Evolutionary conservation across 2,329 filamentous ascomycete genomes (phyloP), one percentile per base, ranked within the genome.

Genomic region (Bipolaris gigantea): DNA sequence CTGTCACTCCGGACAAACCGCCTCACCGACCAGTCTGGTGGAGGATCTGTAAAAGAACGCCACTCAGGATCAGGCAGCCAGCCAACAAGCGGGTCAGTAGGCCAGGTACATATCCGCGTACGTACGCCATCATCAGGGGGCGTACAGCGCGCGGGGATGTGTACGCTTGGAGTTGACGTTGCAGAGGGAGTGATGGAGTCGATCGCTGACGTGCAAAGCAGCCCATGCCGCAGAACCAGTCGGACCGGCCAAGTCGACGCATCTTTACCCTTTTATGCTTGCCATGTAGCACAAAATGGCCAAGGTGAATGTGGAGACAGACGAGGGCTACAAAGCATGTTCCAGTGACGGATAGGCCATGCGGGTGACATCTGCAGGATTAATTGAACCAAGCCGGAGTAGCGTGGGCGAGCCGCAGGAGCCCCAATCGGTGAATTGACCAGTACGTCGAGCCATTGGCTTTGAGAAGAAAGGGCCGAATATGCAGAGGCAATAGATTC

Each of bases 311-410:
- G 61, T 57, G 65, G 64, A 55, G 60, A 59, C 56, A 55, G 58
- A 49, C 57, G 55, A 64, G 39, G 53, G 54, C 62, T 65, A 60
- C 55, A 57, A 66, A 65, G 65, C 64, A 62, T 60, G 64, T 62
- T 52, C 68, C 65, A 70, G 68, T 72, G 67, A 70, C 56, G 62
- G 57, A 59, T 52, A 60, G 50, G 53, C 49, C 53, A 72, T 73
- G 72, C 72, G 67, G 67, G 72, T 74, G 70, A 69, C 70, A 65
- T 65, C 67, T 73, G 71, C 72, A 73, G 59, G 68, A 68, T 67
- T 67, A 56, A 65, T 63, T 67, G 70, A 51, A 52, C 41, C 32
- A 27, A 52, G 48, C 64, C 60, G 61, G 60, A 63, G 62, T 61
- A 57, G 63, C 58, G 60, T 53, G 56, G 56, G 59, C 53, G 60